Conservation (phyloP, 1,284 basidiomycete genomes). For the Cutaneotrichosporon curvatum region DNA sequence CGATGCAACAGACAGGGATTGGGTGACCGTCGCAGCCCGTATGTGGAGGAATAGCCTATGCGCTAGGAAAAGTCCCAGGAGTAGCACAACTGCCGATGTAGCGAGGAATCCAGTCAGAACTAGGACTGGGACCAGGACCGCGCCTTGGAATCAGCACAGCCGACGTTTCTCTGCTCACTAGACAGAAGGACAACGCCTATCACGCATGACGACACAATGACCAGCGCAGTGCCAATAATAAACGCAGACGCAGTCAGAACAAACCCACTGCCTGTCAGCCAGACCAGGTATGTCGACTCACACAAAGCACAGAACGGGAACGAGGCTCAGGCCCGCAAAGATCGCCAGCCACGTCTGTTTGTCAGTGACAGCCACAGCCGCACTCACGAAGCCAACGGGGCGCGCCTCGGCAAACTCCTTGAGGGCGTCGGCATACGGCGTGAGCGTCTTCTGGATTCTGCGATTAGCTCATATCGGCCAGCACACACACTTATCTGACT, state of each 20-base stretch:
- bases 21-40: background rate
- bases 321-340: conserved; percentile 26
- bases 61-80: conserved; percentile 34
- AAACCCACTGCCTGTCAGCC: conserved; percentile 22
- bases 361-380: background rate
- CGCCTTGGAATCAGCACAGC: conserved; percentile 13
- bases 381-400: conserved; percentile 35
- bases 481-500: conserved; percentile 28
- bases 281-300: conserved; percentile 11
- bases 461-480: background rate
- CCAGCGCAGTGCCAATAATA: conserved; percentile 19
- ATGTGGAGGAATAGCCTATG: conserved; percentile 39
- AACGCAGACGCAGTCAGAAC: conserved; percentile 17
- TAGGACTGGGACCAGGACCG: conserved; percentile 33
- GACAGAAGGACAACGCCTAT: conserved; percentile 21
- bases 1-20: background rate
- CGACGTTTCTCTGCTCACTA: conserved; percentile 12
- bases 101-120: conserved; percentile 30
- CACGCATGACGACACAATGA: conserved; percentile 22
- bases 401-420: conserved; percentile 28
- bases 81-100: conserved; percentile 18
- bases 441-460: conserved; percentile 28
- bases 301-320: conserved; percentile 30
- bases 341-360: conserved; percentile 34
- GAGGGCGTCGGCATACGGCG: conserved; percentile 29